Conservation (phyloP, 176 grass and related monocot species). For the Zea luxurians region DNA sequence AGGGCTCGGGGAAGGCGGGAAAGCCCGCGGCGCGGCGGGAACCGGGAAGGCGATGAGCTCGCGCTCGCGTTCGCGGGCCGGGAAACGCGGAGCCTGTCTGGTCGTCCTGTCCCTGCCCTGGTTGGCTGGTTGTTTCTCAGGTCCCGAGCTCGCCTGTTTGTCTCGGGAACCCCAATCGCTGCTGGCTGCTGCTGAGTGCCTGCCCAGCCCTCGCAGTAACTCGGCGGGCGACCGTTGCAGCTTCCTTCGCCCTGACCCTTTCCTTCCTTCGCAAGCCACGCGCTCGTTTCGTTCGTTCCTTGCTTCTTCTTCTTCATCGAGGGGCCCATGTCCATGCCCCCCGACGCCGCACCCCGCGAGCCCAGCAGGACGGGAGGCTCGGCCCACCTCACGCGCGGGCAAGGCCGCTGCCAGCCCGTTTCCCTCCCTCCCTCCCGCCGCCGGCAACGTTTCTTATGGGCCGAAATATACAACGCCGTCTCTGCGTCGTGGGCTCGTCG, state of each 20-base stretch:
- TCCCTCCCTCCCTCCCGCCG: not conserved
- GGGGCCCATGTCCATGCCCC: not conserved
- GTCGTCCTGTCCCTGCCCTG: not conserved
- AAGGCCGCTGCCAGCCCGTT: not conserved
- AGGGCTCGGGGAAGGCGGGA: conserved; percentile 24
- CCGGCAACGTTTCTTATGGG: not conserved
- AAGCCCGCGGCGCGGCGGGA: conserved; percentile 26
- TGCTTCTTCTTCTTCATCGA: not conserved
- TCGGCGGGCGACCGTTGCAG: conserved; percentile 22
- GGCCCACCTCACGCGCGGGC: no score
- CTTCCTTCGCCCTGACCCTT: not conserved
- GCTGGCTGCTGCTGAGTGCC: not conserved
- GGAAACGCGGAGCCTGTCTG: conserved; percentile 31
- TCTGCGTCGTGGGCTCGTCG: no score
- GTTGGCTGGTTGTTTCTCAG: not conserved
- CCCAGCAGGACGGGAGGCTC: not conserved
- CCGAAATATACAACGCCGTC: no score
- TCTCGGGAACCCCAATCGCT: conserved; percentile 18
- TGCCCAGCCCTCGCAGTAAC: not conserved
- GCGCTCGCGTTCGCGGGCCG: not conserved
- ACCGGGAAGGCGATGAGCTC: not conserved
- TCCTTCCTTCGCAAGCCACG: conserved; percentile 43
- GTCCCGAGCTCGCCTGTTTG: conserved; percentile 16
- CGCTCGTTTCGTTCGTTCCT: not conserved
- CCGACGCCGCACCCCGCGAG: not conserved